Conservation (phyloP, 768 basidiomycete species). For the Chiua virens region DNA sequence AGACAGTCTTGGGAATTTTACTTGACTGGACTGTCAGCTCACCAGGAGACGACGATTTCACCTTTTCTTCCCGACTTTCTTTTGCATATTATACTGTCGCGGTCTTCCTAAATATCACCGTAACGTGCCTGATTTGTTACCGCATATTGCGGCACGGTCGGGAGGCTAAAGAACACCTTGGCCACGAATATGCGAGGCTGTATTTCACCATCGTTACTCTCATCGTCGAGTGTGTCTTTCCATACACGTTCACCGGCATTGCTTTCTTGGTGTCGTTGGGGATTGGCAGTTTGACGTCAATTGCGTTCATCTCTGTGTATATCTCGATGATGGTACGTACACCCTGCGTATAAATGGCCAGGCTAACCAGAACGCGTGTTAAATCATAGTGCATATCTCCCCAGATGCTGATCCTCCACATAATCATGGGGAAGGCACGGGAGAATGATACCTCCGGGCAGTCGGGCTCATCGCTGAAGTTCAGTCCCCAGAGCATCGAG, state of each 20-base stretch:
- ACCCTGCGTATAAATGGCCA: background rate
- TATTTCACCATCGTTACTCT: conserved; percentile 6
- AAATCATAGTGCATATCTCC: conserved; percentile 14
- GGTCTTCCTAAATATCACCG: background rate
- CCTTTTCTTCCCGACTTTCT: background rate
- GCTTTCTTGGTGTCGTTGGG: conserved; percentile 2
- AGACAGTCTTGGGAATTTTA: conserved; percentile 3
- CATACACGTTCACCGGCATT: conserved; percentile 8
- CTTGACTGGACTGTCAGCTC: background rate
- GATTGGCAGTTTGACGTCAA: background rate
- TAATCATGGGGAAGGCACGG: conserved; percentile 1
- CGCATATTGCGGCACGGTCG: background rate
- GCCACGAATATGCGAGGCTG: background rate
- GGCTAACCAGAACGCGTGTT: no score
- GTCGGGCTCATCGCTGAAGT: background rate
- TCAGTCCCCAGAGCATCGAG: background rate
- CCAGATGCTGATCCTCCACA: conserved; percentile 12
- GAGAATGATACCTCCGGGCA: background rate
- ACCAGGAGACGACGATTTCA: background rate
- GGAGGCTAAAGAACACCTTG: background rate
- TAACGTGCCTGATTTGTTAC: conserved; percentile 9
- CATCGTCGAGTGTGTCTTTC: conserved; percentile 15
- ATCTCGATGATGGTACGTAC: conserved; percentile 4
- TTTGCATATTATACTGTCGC: conserved; percentile 3
- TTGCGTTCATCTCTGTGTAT: background rate